These are phyloP conservation scores for Mucor lusitanicus DNA, from an alignment of 371 early-diverging fungal species.

Conservation along the genomic window DNA sequence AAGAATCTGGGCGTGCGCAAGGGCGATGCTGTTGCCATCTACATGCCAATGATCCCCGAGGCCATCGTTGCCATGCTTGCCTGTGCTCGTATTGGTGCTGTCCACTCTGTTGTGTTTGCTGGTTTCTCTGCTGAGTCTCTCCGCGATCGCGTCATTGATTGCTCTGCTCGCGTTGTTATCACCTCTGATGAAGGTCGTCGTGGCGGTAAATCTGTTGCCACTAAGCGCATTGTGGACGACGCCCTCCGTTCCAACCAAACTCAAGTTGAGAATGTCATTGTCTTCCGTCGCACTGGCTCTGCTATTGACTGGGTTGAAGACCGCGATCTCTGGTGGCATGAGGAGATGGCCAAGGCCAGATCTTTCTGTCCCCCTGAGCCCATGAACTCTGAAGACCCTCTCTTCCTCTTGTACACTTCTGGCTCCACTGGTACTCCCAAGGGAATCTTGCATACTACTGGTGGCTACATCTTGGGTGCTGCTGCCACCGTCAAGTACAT, in stretches of 20 bases:
- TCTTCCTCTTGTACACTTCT: conserved; percentile 97
- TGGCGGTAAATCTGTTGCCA: conserved; percentile 86
- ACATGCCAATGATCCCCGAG: conserved; percentile 98
- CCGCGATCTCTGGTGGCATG: conserved; percentile 91
- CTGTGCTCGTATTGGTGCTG: conserved; percentile 90
- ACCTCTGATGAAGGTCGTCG: conserved; percentile 90
- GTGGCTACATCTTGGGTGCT: conserved; percentile 93
- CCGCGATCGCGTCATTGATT: conserved; percentile 81
- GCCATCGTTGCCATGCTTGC: conserved; percentile 92
- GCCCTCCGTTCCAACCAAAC: conserved; percentile 73
- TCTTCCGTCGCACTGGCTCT: conserved; percentile 86
- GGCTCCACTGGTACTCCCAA: conserved; percentile 96
- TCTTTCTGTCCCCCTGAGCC: conserved; percentile 80
- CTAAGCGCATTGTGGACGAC: conserved; percentile 91
- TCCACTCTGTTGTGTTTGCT: conserved; percentile 92
- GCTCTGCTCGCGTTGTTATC: conserved; percentile 74
- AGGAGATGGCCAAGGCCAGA: conserved; percentile 72
- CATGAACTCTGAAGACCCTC: conserved; percentile 92
- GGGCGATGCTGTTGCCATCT: conserved; percentile 93
- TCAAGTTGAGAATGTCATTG: conserved; percentile 81
- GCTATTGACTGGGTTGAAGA: conserved; percentile 69
- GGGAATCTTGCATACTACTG: conserved; percentile 91
- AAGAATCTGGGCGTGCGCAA: conserved; percentile 79
- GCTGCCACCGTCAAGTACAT: conserved; percentile 84
- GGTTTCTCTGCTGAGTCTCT: conserved; percentile 91